Conservation (phyloP, 176 grass and related monocot species). For the Neostapfia colusana region DNA sequence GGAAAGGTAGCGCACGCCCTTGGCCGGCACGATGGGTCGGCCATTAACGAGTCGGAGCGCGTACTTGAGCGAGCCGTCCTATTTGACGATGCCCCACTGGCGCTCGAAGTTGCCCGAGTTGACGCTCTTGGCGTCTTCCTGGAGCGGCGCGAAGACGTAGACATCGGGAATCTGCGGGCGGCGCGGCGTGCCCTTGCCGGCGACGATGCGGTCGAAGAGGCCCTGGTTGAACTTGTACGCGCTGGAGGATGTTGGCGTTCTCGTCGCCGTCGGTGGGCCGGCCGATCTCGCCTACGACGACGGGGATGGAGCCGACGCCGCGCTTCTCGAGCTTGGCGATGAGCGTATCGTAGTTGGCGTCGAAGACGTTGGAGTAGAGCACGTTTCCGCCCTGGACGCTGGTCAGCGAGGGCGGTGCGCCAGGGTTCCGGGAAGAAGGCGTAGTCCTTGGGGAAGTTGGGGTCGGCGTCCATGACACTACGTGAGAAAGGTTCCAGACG, state of each 20-base stretch:
- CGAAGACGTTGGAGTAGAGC: constrained; percentile 91
- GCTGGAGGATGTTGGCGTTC: constrained; percentile 51
- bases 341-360: constrained; percentile 97
- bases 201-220: constrained; percentile 62
- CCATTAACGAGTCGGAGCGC: constrained; percentile 44
- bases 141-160: constrained; percentile 81
- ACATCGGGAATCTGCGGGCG: constrained; percentile 69
- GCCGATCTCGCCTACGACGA: constrained; percentile 89
- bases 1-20: constrained; percentile 71
- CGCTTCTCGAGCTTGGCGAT: constrained; percentile 79
- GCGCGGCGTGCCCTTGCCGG: constrained; percentile 72
- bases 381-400: constrained; percentile 58
- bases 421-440: constrained; percentile 71
- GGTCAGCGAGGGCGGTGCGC: constrained; percentile 40
- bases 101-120: constrained; percentile 89
- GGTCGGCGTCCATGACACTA: constrained; percentile 71
- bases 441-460: constrained; percentile 78
- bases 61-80: constrained; percentile 84
- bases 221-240: constrained; percentile 87
- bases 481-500: too few species aligned
- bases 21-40: constrained; percentile 47
- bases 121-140: constrained; percentile 90
- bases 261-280: constrained; percentile 91
- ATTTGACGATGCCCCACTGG: constrained; percentile 97
- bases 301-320: constrained; percentile 63